Conservation (phyloP, 2,329 filamentous ascomycete species). For the Mycosphaerella sp. region DNA sequence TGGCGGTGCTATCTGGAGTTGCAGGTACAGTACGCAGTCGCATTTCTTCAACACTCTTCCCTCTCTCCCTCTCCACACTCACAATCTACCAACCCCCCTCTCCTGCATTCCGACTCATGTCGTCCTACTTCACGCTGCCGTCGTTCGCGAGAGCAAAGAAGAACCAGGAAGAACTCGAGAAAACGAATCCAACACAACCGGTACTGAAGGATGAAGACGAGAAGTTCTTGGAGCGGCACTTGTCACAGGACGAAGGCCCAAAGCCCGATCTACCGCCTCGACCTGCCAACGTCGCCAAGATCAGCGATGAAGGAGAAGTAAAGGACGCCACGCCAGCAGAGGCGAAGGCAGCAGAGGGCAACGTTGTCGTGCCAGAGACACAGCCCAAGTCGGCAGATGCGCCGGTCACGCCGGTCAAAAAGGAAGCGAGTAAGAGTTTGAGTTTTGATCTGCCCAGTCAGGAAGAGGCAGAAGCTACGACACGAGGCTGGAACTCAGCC, state of each 20-base stretch:
- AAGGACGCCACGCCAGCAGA: conserved; percentile 24
- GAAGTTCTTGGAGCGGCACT: conserved; percentile 44
- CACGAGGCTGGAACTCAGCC: conserved; percentile 23
- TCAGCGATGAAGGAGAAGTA: conserved; percentile 25
- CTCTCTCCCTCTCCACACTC: background rate
- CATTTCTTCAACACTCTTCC: conserved; percentile 3
- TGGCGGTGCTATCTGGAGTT: conserved; percentile 13
- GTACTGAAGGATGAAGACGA: conserved; percentile 59
- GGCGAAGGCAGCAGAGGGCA: conserved; percentile 23
- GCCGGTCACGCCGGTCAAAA: conserved; percentile 17
- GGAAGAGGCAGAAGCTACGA: conserved; percentile 34
- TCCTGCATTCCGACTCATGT: conserved; percentile 5
- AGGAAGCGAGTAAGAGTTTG: conserved; percentile 24
- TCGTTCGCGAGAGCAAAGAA: conserved; percentile 35
- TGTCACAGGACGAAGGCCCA: conserved; percentile 24
- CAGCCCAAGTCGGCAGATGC: conserved; percentile 17
- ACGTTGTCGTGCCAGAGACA: conserved; percentile 29
- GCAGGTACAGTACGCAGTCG: conserved; percentile 13
- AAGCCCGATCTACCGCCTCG: conserved; percentile 13
- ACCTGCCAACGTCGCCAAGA: conserved; percentile 20
- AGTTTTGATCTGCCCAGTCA: conserved; percentile 33
- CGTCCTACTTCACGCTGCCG: conserved; percentile 31
- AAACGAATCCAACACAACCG: conserved; percentile 35
- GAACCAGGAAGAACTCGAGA: conserved; percentile 34
- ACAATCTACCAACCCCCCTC: too few relatives aligned